These are phyloP conservation scores for Zalerion maritima DNA, from an alignment of 495 filamentous ascomycete genomes.

Conservation along the genomic window DNA sequence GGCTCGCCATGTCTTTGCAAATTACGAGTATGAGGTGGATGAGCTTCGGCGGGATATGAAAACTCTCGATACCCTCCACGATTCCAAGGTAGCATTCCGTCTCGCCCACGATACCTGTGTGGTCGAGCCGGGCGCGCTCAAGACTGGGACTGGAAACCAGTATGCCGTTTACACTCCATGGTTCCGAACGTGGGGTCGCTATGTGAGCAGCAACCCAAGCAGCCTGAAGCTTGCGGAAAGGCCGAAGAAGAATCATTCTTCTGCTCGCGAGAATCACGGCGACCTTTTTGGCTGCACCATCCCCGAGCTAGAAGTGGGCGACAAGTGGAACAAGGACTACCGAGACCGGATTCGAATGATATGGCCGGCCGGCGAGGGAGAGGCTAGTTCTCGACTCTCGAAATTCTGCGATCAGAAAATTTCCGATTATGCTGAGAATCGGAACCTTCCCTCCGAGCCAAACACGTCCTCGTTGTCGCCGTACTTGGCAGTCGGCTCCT, in stretches of 20 bases:
- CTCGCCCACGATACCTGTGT: conserved; percentile 69
- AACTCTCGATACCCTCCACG: conserved; percentile 42
- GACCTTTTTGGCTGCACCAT: conserved; percentile 49
- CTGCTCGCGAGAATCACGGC: conserved; percentile 35
- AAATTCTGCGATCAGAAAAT: conserved; percentile 60
- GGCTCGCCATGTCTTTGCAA: conserved; percentile 55
- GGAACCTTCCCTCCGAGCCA: conserved; percentile 45
- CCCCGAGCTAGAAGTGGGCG: conserved; percentile 50
- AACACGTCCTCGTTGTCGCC: conserved; percentile 63
- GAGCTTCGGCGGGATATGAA: conserved; percentile 59
- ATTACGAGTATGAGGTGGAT: conserved; percentile 69
- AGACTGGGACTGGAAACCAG: conserved; percentile 51
- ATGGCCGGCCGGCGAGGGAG: conserved; percentile 74
- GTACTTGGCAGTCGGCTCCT: conserved; percentile 62
- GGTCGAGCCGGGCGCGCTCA: conserved; percentile 54
- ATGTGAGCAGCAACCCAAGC: conserved; percentile 52
- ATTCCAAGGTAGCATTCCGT: conserved; percentile 47
- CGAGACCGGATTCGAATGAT: conserved; percentile 38
- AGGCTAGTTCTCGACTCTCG: conserved; percentile 47
- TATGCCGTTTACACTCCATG: conserved; percentile 79
- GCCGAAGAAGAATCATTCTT: conserved; percentile 45
- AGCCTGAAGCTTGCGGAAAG: conserved; percentile 44
- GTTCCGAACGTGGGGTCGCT: conserved; percentile 60
- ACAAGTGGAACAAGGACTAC: conserved; percentile 45
- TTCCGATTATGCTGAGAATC: conserved; percentile 40